Evolutionary conservation across 2,329 filamentous ascomycete species (phyloP), one percentile per base, ranked within the genome.

Genomic region (Aspergillus luchuensis): DNA sequence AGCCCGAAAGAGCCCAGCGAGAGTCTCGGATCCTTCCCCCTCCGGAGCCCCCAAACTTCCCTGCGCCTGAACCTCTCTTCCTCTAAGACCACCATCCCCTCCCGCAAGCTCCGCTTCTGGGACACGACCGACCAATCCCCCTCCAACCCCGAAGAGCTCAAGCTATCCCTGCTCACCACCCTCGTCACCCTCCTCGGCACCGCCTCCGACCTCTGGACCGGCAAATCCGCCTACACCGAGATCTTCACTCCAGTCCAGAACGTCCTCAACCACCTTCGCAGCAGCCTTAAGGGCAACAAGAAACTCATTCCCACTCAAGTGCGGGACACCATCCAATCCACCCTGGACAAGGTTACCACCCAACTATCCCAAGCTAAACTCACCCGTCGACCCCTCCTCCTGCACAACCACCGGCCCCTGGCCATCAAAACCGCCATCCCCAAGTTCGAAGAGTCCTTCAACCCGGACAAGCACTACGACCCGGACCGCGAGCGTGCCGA

Each of bases 391-490:
- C 91, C 92, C 2, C 86, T 98, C 30, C 86, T 92, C 70, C 86
- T 99, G 3, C 95, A 99, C 79, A 85, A 95, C 78, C 95, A 99
- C 82, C 85, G 85, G 0, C 92, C 93, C 0, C 84, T 96, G 2
- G 89, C 95, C 21, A 96, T 98, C 81, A 93, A 94, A 76, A 88
- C 87, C 7, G 89, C 86, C 60, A 87, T 97, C 50, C 95, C 95
- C 77, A 97, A 96, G 77, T 99, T 98, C 80, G 95, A 98, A 80
- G 94, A 97, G 74, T 85, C 86, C 60, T 99, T 92, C 85, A 95
- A 96, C 76, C 95, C 95, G 3, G 87, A 91, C 80, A 94, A 92
- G 80, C 95, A 98, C 84, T 98, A 99, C 85, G 96, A 99, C 74
- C 92, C 92, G 0, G 91, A 99, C 78, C 89, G 89, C 67, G 92